Evolutionary conservation across 2,329 filamentous ascomycete genomes (phyloP).

Genomic region (Cytospora piceicola): DNA sequence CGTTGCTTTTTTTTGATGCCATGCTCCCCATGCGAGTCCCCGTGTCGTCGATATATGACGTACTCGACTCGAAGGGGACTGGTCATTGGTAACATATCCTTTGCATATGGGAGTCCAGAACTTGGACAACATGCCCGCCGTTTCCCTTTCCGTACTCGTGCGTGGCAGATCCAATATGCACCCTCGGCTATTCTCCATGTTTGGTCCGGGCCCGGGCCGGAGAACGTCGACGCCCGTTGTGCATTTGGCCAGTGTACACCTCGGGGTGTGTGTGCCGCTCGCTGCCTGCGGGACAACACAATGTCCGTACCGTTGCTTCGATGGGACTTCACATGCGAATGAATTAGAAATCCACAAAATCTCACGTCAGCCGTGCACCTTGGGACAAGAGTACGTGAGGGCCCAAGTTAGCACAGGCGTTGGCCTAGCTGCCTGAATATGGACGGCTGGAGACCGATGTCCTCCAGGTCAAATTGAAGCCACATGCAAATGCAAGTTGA

Average conservation of each 20-base stretch:
- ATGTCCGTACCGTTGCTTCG: no score
- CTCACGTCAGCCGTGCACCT: no score
- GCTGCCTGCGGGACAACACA: no score
- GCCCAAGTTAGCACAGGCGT: no score
- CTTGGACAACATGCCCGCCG: not conserved
- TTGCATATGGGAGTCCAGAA: not conserved
- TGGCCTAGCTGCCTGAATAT: no score
- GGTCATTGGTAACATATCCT: not conserved
- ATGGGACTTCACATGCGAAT: no score
- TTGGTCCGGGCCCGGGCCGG: not conserved
- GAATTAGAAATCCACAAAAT: no score
- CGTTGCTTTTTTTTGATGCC: not conserved
- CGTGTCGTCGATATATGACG: not conserved
- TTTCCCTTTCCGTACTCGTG: not conserved
- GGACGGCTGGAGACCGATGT: no score
- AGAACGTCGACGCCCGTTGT: not conserved
- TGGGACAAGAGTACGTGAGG: no score
- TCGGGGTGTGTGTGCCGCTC: no score
- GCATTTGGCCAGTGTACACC: no score
- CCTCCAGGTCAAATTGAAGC: not conserved
- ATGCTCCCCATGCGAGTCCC: not conserved
- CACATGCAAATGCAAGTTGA: not conserved
- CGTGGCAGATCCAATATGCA: not conserved
- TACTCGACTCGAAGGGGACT: not conserved
- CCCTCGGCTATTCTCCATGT: not conserved